Conservation (phyloP, 1,284 basidiomycete genomes). For the Trichosporon asahii region DNA sequence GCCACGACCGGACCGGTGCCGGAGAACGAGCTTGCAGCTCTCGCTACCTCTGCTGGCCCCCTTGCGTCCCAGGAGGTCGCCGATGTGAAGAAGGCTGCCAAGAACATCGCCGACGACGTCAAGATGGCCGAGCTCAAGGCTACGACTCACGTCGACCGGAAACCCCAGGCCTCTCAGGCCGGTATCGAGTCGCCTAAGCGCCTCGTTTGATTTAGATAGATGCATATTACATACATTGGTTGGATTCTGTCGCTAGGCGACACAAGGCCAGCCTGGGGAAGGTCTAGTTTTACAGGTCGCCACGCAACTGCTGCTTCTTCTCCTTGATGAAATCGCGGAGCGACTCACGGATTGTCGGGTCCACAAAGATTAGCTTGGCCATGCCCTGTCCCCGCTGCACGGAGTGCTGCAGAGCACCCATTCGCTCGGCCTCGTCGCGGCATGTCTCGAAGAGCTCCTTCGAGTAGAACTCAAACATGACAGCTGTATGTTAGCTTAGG, state of each 20-base stretch:
- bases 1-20: neutral
- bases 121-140: neutral
- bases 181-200: constrained; percentile 21
- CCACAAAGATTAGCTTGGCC: constrained; percentile 42
- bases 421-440: constrained; percentile 36
- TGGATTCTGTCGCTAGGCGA: neutral
- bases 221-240: constrained; percentile 10
- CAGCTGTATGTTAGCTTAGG: constrained; percentile 24
- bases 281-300: constrained; percentile 11
- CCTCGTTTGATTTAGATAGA: constrained; percentile 19
- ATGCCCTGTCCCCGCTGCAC: constrained; percentile 17
- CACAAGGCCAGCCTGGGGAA: neutral
- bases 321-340: constrained; percentile 44
- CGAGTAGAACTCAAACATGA: constrained; percentile 47
- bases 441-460: constrained; percentile 48
- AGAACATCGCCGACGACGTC: neutral
- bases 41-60: neutral
- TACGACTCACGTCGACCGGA: constrained; percentile 11
- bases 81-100: neutral
- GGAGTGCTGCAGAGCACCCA: constrained; percentile 33
- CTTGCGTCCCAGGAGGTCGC: neutral
- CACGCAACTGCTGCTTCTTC: constrained; percentile 36
- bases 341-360: constrained; percentile 40
- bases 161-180: constrained; percentile 12
- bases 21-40: neutral